A percentile compares a stretch with the other conserved stretches of the same genome.
Evolutionary conservation across 108 stramenopile species (phyloP).

Genomic region (Nannochloropsis salina): DNA sequence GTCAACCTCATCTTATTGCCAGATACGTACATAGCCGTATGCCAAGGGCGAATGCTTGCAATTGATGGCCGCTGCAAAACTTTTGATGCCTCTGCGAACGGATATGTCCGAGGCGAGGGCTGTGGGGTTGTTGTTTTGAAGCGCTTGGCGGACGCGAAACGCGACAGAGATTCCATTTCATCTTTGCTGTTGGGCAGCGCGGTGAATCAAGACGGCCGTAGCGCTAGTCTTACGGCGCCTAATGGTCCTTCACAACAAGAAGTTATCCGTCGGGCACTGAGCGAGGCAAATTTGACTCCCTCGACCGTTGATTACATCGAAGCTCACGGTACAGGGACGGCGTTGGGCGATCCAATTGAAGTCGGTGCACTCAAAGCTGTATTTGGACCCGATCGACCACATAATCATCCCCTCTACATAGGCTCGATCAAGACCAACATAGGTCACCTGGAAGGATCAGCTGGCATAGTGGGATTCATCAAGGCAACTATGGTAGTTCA

Average conservation of each 20-base stretch:
- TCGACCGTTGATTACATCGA: slow-evolving; percentile 47
- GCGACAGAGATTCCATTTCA: slow-evolving; percentile 23
- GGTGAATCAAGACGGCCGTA: slow-evolving; percentile 53
- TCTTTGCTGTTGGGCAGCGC: slow-evolving; percentile 42
- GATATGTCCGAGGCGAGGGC: slow-evolving; percentile 43
- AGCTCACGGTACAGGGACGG: slow-evolving; percentile 56
- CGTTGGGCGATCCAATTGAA: slow-evolving; percentile 57
- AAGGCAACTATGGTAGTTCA: slow-evolving; percentile 49
- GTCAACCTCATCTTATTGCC: slow-evolving; percentile 51
- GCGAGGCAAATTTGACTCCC: slow-evolving; percentile 23
- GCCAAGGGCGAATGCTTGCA: slow-evolving; percentile 48
- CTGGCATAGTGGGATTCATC: slow-evolving; percentile 53
- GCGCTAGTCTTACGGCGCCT: slow-evolving; percentile 54
- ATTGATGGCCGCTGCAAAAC: slow-evolving; percentile 46
- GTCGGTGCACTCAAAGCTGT: slow-evolving; percentile 50
- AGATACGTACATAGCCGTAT: slow-evolving; percentile 46
- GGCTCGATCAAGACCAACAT: slow-evolving; percentile 58
- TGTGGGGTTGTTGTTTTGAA: slow-evolving; percentile 39
- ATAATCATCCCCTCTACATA: slow-evolving; percentile 36
- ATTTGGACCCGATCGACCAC: slow-evolving; percentile 31
- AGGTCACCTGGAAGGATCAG: slow-evolving; percentile 57
- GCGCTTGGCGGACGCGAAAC: slow-evolving; percentile 31
- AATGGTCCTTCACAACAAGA: slow-evolving; percentile 50
- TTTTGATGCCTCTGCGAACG: slow-evolving; percentile 38
- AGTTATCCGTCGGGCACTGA: slow-evolving; percentile 38